Evolutionary conservation across 331 rosid species (phyloP).

Genomic region (Dryas integrifolia): DNA sequence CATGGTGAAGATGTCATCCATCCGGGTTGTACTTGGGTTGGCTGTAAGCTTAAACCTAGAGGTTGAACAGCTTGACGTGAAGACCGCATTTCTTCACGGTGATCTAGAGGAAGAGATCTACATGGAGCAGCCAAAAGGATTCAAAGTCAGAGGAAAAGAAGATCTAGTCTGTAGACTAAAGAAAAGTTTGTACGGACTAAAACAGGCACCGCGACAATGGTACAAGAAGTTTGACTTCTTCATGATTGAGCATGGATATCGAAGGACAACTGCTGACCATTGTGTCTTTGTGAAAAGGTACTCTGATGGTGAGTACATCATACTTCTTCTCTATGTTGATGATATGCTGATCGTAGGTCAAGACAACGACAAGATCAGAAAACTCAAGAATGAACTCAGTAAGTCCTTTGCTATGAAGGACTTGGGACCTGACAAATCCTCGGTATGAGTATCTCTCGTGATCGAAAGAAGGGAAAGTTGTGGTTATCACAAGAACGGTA

Average conservation of each 20-base stretch:
- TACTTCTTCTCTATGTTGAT: not conserved
- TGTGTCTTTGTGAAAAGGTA: conserved; percentile 5
- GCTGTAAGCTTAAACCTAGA: not conserved
- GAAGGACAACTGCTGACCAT: not conserved
- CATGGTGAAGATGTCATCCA: not conserved
- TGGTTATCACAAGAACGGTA: conserved; percentile 8
- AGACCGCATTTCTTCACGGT: conserved; percentile 7
- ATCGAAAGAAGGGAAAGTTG: not conserved
- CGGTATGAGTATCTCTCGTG: not conserved
- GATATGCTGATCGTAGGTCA: not conserved
- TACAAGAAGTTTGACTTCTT: not conserved
- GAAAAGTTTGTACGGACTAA: not conserved
- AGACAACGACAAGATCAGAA: not conserved
- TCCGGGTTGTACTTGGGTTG: not conserved
- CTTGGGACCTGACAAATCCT: not conserved
- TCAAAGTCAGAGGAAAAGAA: not conserved
- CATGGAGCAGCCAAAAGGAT: not conserved
- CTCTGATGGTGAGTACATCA: not conserved
- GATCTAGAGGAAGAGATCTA: not conserved
- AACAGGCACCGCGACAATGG: not conserved
- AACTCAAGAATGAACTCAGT: not conserved
- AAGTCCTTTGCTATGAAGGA: conserved; percentile 12
- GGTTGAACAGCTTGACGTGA: not conserved
- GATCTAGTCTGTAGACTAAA: not conserved
- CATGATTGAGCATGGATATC: not conserved